A percentile compares a stretch with the other conserved stretches of the same genome.
phyloP scores from a whole-genome alignment of 257 asterid species.

The Forsythia suspensa region DNA sequence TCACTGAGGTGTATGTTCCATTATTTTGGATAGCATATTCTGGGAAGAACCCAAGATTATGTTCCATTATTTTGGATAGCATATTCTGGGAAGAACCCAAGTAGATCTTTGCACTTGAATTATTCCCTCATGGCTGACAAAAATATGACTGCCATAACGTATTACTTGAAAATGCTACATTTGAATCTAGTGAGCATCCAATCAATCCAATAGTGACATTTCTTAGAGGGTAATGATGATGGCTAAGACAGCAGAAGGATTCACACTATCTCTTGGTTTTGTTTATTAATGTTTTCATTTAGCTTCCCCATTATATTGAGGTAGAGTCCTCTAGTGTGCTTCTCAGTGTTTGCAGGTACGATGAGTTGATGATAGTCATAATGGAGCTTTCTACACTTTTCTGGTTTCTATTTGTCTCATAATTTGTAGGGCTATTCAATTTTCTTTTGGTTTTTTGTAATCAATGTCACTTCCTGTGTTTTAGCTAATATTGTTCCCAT shows the following conservation, averaged over 20 bases:
- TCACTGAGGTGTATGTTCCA: not conserved
- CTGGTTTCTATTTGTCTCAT: not conserved
- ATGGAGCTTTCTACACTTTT: not conserved
- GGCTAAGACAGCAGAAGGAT: not conserved
- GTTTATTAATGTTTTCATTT: not conserved
- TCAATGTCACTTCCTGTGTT: not conserved
- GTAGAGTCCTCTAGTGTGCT: not conserved
- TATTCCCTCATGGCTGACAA: too few species aligned
- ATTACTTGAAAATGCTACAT: not conserved
- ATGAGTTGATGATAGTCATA: not conserved
- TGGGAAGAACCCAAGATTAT: too few species aligned
- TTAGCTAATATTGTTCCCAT: not conserved
- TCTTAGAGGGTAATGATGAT: not conserved
- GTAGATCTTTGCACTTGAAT: too few species aligned
- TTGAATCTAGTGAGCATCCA: not conserved
- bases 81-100: too few species aligned
- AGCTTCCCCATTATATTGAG: not conserved
- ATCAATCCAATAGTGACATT: not conserved
- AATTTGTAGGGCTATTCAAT: not conserved
- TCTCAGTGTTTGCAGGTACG: not conserved
- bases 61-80: not conserved
- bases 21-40: too few species aligned
- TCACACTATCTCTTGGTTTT: not conserved
- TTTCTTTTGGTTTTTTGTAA: not conserved
- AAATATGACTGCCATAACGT: too few species aligned